Percentiles rank a stretch among this genome's conserved stretches.
phyloP scores from a whole-genome alignment of 768 basidiomycete genomes.

The Heimioporus sp. region DNA sequence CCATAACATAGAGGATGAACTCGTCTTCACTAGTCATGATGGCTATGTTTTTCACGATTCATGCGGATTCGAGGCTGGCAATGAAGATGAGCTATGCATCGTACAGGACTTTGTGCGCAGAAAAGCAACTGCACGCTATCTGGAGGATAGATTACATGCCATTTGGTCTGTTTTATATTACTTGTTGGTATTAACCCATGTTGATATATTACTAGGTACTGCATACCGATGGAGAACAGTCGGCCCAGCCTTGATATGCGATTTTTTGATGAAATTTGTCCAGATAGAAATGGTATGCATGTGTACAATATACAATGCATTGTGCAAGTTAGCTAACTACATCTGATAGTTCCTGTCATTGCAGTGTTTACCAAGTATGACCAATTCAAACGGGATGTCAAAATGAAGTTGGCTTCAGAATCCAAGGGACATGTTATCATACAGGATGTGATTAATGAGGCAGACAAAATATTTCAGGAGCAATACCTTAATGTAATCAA shows the following conservation, averaged over 20 bases:
- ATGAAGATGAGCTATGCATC: neutral
- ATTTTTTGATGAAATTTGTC: neutral
- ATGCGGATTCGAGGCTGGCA: neutral
- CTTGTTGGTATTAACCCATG: too few species aligned
- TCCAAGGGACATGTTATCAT: neutral
- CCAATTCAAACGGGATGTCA: neutral
- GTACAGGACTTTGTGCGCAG: neutral
- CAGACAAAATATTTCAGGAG: neutral
- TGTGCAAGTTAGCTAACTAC: too few species aligned
- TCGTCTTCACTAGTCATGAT: neutral
- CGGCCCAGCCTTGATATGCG: neutral
- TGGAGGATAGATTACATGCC: neutral
- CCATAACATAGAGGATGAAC: neutral
- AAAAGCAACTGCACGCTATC: neutral
- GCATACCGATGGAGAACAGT: neutral
- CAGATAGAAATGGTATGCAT: neutral
- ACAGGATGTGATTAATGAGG: neutral
- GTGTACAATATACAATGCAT: too few species aligned
- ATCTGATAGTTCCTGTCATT: neutral
- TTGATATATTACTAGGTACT: neutral
- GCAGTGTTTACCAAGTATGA: neutral
- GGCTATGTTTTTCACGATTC: neutral
- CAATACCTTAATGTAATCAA: neutral
- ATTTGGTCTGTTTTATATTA: neutral
- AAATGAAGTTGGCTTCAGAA: neutral